phyloP scores from a whole-genome alignment of 2,329 filamentous ascomycete species.

The Cercospora berteroae region DNA sequence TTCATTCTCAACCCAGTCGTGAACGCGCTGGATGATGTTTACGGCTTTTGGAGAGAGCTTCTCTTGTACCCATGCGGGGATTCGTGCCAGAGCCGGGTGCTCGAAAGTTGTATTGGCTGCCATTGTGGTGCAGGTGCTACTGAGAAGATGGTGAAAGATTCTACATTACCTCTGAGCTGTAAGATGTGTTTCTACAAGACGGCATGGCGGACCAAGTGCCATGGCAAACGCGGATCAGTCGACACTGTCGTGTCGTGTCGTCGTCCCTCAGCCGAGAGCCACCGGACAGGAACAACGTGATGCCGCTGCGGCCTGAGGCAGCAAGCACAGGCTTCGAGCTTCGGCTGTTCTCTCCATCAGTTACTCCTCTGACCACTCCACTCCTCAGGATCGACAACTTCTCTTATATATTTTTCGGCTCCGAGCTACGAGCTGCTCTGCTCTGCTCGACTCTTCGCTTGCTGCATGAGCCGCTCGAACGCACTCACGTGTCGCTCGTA shows the following conservation, averaged over 20 bases:
- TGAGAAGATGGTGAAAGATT: background rate
- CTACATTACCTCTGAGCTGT: background rate
- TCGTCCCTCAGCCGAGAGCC: background rate
- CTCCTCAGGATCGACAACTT: background rate
- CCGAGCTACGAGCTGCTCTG: background rate
- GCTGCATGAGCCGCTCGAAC: background rate
- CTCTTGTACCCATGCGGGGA: constrained; percentile 28
- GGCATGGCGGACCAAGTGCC: background rate
- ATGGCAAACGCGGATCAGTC: constrained; percentile 7
- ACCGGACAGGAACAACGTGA: background rate
- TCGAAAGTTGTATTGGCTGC: background rate
- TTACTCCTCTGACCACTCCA: background rate
- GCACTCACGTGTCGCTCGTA: background rate
- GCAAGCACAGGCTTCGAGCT: background rate
- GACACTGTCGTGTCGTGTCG: constrained; percentile 6
- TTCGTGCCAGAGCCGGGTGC: constrained; percentile 24
- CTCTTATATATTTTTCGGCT: background rate
- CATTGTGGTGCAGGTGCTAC: background rate
- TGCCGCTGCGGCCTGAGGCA: background rate
- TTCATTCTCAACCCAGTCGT: constrained; percentile 29
- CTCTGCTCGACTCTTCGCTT: background rate
- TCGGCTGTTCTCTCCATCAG: background rate
- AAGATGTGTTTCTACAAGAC: background rate
- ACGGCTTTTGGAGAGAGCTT: constrained; percentile 29
- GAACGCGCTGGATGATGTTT: constrained; percentile 25